Evolutionary conservation across 495 filamentous ascomycete species (phyloP).

Genomic region (Immersiella caudata): DNA sequence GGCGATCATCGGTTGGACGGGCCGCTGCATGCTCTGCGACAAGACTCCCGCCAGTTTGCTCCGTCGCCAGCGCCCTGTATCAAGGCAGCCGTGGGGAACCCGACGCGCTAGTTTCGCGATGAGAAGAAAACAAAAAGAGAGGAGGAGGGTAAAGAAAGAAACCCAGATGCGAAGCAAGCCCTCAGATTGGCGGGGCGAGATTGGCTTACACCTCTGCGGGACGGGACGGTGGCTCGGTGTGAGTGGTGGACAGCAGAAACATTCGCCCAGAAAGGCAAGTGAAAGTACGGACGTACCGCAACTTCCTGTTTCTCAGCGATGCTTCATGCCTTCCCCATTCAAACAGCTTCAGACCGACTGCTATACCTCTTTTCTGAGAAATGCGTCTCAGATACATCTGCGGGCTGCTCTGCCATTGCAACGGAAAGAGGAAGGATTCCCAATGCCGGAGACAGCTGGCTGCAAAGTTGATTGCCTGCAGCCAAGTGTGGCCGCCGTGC

Average conservation of each 20-base stretch:
- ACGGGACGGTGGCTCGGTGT: conserved; percentile 17
- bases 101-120: background rate
- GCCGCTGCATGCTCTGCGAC: conserved; percentile 13
- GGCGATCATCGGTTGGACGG: conserved; percentile 3
- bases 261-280: conserved; percentile 19
- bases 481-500: conserved; percentile 1
- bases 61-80: background rate
- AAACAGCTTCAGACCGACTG: background rate
- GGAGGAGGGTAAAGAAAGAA: background rate
- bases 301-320: conserved; percentile 9
- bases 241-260: conserved; percentile 9
- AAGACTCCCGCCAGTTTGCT: conserved; percentile 1
- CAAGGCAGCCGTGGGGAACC: background rate
- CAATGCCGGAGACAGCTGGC: conserved; percentile 9
- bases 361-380: background rate
- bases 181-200: conserved; percentile 16
- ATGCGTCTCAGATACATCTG: background rate
- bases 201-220: conserved; percentile 18
- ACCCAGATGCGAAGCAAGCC: background rate
- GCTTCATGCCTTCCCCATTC: conserved; percentile 8
- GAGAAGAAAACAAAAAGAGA: background rate
- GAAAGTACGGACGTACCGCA: conserved; percentile 7
- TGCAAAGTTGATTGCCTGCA: conserved; percentile 8
- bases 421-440: background rate
- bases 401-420: conserved; percentile 1